Evolutionary conservation across 345 rosid species (phyloP).

Genomic region (Hibiscus tridactylites): DNA sequence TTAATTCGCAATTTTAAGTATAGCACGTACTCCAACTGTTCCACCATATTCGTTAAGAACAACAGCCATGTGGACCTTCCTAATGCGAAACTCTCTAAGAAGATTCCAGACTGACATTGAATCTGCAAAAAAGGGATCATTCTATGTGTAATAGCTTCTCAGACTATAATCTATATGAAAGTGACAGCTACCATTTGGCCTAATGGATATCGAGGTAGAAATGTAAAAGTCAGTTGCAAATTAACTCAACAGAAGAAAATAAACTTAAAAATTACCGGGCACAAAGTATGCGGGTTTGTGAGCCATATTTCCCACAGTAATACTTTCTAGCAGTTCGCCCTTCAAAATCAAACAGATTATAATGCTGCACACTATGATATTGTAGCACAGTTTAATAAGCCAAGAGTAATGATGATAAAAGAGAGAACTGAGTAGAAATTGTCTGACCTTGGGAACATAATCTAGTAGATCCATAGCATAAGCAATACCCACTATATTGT

Average conservation of each 20-base stretch:
- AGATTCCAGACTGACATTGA: constrained; percentile 99
- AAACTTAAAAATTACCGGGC: constrained; percentile 55
- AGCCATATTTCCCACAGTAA: constrained; percentile 80
- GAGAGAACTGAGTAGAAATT: constrained; percentile 12
- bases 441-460: constrained; percentile 77
- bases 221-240: background rate
- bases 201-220: background rate
- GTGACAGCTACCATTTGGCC: too few relatives aligned
- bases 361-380: constrained; percentile 39
- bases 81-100: constrained; percentile 93
- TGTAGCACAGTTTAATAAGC: constrained; percentile 25
- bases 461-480: constrained; percentile 97
- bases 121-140: constrained; percentile 45
- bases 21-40: constrained; percentile 80
- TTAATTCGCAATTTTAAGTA: background rate
- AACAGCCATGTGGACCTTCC: constrained; percentile 98
- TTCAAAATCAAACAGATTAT: constrained; percentile 61
- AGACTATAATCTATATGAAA: background rate
- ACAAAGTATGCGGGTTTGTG: constrained; percentile 96
- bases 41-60: constrained; percentile 98
- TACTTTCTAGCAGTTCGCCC: constrained; percentile 86
- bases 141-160: constrained; percentile 4
- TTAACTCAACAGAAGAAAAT: background rate
- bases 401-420: constrained; percentile 4
- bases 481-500: constrained; percentile 92